Evolutionary conservation across 2,329 filamentous ascomycete genomes (phyloP), one percentile per base, ranked within the genome.

Genomic region (Claviceps lovelessii): DNA sequence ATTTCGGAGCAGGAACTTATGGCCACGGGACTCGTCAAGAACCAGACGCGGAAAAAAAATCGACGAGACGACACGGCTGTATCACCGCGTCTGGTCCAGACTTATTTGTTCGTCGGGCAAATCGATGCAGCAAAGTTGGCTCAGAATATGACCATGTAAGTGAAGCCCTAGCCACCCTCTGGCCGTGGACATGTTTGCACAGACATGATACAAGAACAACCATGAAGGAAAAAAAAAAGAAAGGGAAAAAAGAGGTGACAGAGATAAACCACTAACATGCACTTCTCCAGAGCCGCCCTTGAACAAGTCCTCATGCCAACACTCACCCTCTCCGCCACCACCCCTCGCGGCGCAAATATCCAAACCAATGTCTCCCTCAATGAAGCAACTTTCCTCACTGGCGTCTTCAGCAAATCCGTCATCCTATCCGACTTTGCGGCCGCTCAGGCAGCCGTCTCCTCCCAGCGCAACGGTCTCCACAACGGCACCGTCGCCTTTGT

Each of bases 311-410:
- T 89, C 58, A 79, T 85, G 65, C 86, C 86, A 8, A 74, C 73
- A n/a, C 78, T 90, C 56, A 81, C 80, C 17, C 76, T 90, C 49
- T 76, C 78, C 13, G 85, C 76, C n/a, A 72, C 68, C 45, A 79
- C 76, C 60, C 54, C 72, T 33, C 66, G 68, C 15, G 80, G 80
- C 58, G 64, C 72, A 61, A 67, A 69, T 1, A 73, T 87, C 56
- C 76, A 71, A 62, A 84, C 84, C 51, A 82, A 79, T 39, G 78
- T 89, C 52, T 84, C 84, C 10, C 77, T 80, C 57, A 83, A 84
- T 67, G 83, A 88, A 65, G 84, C 85, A 17, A 77, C 79, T 7
- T 90, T 89, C 61, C 77, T 88, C 44, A 79, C 78, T 15, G 86
- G 86, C 52, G 77, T 86, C 61, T 89, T 89, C 68, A 79, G 84